Conservation (phyloP, 2,329 filamentous ascomycete species). For the Paecilomyces niveus region DNA sequence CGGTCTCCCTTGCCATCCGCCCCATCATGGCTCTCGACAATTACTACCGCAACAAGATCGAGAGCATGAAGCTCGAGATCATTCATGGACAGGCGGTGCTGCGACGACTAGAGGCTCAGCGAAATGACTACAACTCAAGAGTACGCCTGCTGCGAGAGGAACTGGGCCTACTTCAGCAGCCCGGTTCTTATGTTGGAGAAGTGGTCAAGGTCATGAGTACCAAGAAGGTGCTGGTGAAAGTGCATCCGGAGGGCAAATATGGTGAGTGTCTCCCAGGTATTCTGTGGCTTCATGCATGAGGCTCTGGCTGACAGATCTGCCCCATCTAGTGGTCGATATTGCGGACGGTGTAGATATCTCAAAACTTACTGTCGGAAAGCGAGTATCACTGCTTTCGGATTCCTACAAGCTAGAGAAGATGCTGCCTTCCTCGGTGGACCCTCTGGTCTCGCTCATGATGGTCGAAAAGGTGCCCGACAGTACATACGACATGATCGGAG, state of each 20-base stretch:
- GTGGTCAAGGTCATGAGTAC: slow-evolving; percentile 99
- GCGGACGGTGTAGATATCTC: slow-evolving; percentile 87
- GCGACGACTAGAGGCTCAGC: slow-evolving; percentile 89
- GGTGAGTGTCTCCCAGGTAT: slow-evolving; percentile 52
- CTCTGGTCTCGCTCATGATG: slow-evolving; percentile 99
- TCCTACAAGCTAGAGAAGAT: slow-evolving; percentile 99
- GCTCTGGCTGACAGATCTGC: slow-evolving; percentile 5
- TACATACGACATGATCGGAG: slow-evolving; percentile 99
- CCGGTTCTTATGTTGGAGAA: slow-evolving; percentile 95
- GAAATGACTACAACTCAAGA: slow-evolving; percentile 98
- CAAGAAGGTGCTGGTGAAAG: slow-evolving; percentile 98
- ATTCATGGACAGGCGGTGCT: slow-evolving; percentile 96
- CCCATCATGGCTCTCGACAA: slow-evolving; percentile 93
- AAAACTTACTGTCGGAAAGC: slow-evolving; percentile 96
- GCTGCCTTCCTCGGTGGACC: slow-evolving; percentile 94
- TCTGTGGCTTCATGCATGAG: not conserved
- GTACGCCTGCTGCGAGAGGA: slow-evolving; percentile 93
- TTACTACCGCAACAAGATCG: slow-evolving; percentile 99
- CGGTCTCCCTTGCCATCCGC: slow-evolving; percentile 20
- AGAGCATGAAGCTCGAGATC: slow-evolving; percentile 99
- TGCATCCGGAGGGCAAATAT: slow-evolving; percentile 99
- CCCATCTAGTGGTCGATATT: slow-evolving; percentile 75
- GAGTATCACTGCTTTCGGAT: slow-evolving; percentile 91
- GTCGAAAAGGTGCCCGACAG: slow-evolving; percentile 99
- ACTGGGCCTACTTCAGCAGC: slow-evolving; percentile 90